Evolutionary conservation across 2,329 filamentous ascomycete species (phyloP).

Genomic region (Neonectria hederae): DNA sequence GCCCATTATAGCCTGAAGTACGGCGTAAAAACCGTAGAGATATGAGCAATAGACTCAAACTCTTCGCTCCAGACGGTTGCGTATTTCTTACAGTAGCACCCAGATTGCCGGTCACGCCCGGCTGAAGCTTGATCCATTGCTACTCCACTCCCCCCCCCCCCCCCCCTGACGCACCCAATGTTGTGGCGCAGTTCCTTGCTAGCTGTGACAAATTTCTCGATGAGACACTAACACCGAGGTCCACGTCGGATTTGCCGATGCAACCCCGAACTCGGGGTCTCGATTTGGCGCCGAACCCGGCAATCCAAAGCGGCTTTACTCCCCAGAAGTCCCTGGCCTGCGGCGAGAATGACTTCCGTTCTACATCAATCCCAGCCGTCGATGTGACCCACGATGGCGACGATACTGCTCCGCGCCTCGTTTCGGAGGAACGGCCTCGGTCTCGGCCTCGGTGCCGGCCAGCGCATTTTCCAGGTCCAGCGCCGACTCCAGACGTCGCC

Average conservation of each 20-base stretch:
- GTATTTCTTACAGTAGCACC: background rate
- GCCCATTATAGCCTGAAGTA: too few relatives aligned
- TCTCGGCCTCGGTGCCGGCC: constrained; percentile 8
- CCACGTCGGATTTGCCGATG: constrained; percentile 7
- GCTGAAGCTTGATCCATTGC: background rate
- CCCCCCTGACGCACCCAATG: constrained; percentile 5
- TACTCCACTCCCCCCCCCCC: constrained; percentile 1
- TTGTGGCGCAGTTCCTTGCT: background rate
- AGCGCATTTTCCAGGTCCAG: constrained; percentile 27
- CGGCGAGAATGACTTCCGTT: constrained; percentile 16
- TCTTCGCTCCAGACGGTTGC: background rate
- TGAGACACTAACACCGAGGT: constrained; percentile 8
- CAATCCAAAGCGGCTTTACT: background rate
- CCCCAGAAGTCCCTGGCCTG: background rate
- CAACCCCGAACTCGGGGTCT: constrained; percentile 17
- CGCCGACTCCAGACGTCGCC: constrained; percentile 30
- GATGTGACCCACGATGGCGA: constrained; percentile 25
- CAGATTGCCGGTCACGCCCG: background rate
- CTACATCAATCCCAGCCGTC: background rate
- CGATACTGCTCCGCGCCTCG: constrained; percentile 31
- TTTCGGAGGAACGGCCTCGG: constrained; percentile 24
- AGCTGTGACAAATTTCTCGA: constrained; percentile 6
- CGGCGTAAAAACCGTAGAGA: too few relatives aligned
- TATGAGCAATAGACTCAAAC: background rate
- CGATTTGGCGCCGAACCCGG: constrained; percentile 8